Evolutionary conservation across 768 basidiomycete species (phyloP), one percentile per base, ranked within the genome.

Genomic region (Podaxis sp.): DNA sequence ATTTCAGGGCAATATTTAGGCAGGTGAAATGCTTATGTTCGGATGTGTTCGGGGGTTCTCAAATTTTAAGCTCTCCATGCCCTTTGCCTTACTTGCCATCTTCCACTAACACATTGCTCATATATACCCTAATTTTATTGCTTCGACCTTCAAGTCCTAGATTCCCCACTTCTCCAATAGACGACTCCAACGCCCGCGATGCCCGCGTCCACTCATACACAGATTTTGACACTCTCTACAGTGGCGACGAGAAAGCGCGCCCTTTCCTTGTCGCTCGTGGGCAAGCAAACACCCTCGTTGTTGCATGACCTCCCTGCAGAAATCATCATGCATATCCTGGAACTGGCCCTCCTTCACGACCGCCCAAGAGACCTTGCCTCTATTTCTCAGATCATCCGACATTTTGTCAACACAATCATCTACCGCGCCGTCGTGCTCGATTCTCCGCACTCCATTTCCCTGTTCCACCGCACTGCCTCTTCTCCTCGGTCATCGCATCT

Each of bases 371-470:
- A 65, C 54, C 66, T 77, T 27, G 70, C 74, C n/a, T 59, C 66
- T 37, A 64, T 73, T 42, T 73, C 68, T 51, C 72, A 68, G 57
- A 63, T 66, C 28, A 71, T 80, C 54, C 61, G 63, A 61, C 61
- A 63, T n/a, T 64, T 74, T 51, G 61, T 77, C 23, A 70, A 78
- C 57, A 62, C 55, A 36, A 71, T 78, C 25, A 50, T 79, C 27
- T 81, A 80, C 61, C 69, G 72, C 50, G 72, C 72, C 4, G 72
- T 80, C 25, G 71, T 76, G 25, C 70, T 81, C 18, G 65, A 73
- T 57, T 69, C 70, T 1, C 44, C 65, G 10, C 63, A 68, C 27
- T 64, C 66, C 6, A 63, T 78, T 40, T 55, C 67, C 11, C 70
- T 77, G 16, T 75, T 81, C 50, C 63, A 72, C 58, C 74, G 77